These are phyloP conservation scores for Graphiopsis chlorocephala DNA, from an alignment of 2,329 filamentous ascomycete genomes.

Conservation along the genomic window DNA sequence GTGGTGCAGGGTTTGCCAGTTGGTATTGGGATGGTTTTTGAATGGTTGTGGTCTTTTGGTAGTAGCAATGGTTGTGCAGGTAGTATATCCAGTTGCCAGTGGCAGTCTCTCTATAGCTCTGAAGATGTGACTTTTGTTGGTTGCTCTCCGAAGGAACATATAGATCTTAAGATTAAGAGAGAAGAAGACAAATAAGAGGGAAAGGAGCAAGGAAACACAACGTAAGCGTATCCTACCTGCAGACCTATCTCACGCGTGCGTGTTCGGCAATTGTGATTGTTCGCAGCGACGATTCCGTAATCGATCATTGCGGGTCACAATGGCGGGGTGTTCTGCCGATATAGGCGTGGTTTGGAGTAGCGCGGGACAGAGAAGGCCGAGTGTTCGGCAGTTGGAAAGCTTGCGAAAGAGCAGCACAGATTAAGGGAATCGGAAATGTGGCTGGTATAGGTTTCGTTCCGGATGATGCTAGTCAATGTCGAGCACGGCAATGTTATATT, in stretches of 20 bases:
- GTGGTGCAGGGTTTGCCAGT: neutral
- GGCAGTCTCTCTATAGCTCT: neutral
- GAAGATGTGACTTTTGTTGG: neutral
- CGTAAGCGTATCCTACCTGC: neutral
- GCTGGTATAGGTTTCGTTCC: neutral
- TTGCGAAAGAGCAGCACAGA: neutral
- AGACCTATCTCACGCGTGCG: neutral
- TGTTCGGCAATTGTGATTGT: constrained; percentile 12
- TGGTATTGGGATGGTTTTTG: neutral
- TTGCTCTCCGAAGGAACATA: constrained; percentile 1
- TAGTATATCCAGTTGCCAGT: neutral
- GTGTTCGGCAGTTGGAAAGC: constrained; percentile 8
- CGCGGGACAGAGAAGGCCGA: constrained; percentile 1
- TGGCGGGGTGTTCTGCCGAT: constrained; percentile 11
- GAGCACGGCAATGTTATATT: neutral
- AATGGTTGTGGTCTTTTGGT: neutral
- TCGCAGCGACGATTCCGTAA: neutral
- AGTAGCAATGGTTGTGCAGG: neutral
- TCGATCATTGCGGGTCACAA: constrained; percentile 10
- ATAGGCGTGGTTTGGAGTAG: neutral
- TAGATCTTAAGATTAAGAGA: neutral
- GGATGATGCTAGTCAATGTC: neutral
- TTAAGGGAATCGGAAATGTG: neutral
- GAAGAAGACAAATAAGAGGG: neutral
- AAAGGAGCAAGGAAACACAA: neutral